A percentile compares a stretch with the other conserved stretches of the same genome.
These are phyloP conservation scores for Candida pini DNA, from an alignment of 805 yeast genomes.

Conservation along the genomic window DNA sequence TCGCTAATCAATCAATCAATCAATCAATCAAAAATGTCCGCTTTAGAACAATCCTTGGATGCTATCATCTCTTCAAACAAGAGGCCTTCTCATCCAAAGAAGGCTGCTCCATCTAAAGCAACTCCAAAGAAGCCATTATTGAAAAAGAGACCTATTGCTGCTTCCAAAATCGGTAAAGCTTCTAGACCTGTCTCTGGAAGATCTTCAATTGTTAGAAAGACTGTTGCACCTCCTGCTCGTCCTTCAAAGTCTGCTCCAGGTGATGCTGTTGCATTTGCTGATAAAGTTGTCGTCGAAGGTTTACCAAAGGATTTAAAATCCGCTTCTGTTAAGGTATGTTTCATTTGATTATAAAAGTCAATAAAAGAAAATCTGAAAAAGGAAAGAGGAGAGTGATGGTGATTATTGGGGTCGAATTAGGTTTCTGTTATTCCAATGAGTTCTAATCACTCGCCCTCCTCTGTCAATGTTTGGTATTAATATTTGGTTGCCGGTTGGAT, in stretches of 20 bases:
- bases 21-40: conserved; percentile 49
- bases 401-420: conserved; percentile 1
- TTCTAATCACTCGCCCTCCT: too few relatives aligned
- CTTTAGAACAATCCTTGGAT: conserved; percentile 90
- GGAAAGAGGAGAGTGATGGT: too few relatives aligned
- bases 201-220: conserved; percentile 6
- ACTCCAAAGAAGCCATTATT: conserved; percentile 26
- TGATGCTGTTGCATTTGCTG: conserved; percentile 43
- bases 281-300: conserved; percentile 66
- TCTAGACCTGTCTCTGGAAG: conserved; percentile 2
- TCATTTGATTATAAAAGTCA: neutral
- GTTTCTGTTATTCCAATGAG: too few relatives aligned
- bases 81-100: conserved; percentile 28
- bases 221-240: neutral
- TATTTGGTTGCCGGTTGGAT: neutral
- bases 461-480: too few relatives aligned
- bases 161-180: conserved; percentile 30
- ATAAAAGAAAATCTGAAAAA: neutral
- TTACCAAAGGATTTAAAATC: conserved; percentile 78
- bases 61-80: conserved; percentile 71
- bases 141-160: too few relatives aligned
- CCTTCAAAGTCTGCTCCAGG: conserved; percentile 16
- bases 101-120: conserved; percentile 26
- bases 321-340: conserved; percentile 56
- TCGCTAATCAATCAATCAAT: conserved; percentile 4